Evolutionary conservation across 164 flowering plant species (phyloP).

Genomic region (Akebia trifoliata): DNA sequence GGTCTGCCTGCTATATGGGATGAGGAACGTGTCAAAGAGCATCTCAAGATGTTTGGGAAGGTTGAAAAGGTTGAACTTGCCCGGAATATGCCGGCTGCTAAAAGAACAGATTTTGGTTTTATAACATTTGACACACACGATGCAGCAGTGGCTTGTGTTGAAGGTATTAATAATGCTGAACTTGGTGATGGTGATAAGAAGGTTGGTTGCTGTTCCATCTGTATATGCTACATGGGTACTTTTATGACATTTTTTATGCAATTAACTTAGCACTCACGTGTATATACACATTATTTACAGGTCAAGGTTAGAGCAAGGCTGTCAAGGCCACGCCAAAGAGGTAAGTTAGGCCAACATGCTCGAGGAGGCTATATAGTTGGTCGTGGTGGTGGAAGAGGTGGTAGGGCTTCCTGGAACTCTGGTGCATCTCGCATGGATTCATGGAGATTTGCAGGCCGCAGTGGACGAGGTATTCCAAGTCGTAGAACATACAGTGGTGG

Average conservation of each 20-base stretch:
- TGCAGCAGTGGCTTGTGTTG: constrained; percentile 29
- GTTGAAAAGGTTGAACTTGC: constrained; percentile 33
- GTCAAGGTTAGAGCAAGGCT: constrained; percentile 26
- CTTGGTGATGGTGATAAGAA: constrained; percentile 24
- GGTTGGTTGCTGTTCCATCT: constrained; percentile 12
- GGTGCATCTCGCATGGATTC: constrained; percentile 13
- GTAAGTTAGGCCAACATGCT: constrained; percentile 16
- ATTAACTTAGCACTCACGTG: too few species aligned
- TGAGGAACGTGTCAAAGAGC: constrained; percentile 26
- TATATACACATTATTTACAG: constrained; percentile 4
- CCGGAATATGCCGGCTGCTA: constrained; percentile 32
- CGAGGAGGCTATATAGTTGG: constrained; percentile 19
- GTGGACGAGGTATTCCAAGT: constrained; percentile 17
- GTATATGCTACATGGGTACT: not conserved
- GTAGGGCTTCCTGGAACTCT: constrained; percentile 15
- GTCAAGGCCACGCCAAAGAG: constrained; percentile 27
- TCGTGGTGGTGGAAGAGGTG: constrained; percentile 11
- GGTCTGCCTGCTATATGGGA: constrained; percentile 31
- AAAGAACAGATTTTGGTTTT: constrained; percentile 34
- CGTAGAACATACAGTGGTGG: constrained; percentile 16
- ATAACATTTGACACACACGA: constrained; percentile 30
- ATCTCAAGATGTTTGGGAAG: constrained; percentile 25
- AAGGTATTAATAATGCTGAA: constrained; percentile 22
- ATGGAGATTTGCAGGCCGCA: constrained; percentile 19
- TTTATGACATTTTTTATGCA: not conserved